Percentiles rank a stretch among this genome's conserved stretches.
These are phyloP conservation scores for Leccinum longicurvipes DNA, from an alignment of 768 basidiomycete species.

Conservation along the genomic window DNA sequence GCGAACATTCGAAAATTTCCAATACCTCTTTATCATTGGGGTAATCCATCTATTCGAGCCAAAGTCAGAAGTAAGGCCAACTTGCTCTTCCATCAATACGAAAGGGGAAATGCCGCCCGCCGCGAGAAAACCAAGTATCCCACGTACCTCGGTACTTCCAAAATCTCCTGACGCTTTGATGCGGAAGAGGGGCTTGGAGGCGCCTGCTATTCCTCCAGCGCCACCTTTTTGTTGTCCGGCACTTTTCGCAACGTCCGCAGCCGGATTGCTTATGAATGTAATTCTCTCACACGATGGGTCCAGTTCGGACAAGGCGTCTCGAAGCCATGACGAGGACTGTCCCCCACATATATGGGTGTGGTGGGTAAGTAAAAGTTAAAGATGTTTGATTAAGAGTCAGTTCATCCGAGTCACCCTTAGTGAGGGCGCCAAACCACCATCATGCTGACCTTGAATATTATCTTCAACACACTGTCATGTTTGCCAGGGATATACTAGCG, in stretches of 20 bases:
- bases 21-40: conserved; percentile 90
- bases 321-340: conserved; percentile 81
- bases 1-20: conserved; percentile 81
- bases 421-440: not conserved
- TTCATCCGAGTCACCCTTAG: not conserved
- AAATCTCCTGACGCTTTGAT: conserved; percentile 80
- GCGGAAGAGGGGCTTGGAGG: conserved; percentile 60
- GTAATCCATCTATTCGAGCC: conserved; percentile 79
- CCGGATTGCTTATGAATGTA: conserved; percentile 77
- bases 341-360: conserved; percentile 11
- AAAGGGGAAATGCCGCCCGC: not conserved
- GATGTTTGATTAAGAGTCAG: not conserved
- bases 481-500: not conserved
- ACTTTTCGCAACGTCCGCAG: conserved; percentile 26
- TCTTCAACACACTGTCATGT: conserved; percentile 59
- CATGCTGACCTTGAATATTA: conserved; percentile 73
- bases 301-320: conserved; percentile 87
- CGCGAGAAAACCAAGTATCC: not conserved
- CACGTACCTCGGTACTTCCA: conserved; percentile 76
- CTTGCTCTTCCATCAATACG: not conserved
- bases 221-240: conserved; percentile 13
- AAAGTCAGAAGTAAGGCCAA: not conserved
- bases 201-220: not conserved
- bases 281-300: conserved; percentile 86
- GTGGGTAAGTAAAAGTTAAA: not conserved